These are phyloP conservation scores for Talaromyces atroroseus DNA, from an alignment of 2,329 filamentous ascomycete species.

Conservation along the genomic window DNA sequence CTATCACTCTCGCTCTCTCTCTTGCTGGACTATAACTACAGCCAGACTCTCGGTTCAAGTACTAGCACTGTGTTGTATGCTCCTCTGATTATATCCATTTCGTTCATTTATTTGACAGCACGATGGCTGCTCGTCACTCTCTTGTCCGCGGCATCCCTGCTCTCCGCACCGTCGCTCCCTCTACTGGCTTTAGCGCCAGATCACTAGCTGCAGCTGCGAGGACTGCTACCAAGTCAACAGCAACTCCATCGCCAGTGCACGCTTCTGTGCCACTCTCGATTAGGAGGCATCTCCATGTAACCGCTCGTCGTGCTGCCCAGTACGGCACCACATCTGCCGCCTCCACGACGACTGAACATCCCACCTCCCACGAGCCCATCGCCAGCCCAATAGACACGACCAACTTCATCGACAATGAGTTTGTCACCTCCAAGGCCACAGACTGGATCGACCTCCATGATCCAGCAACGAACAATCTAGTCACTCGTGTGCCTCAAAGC, in stretches of 20 bases:
- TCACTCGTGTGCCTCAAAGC: constrained; percentile 60
- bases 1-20: background rate
- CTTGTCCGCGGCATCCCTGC: constrained; percentile 33
- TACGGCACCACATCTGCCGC: constrained; percentile 47
- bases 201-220: constrained; percentile 13
- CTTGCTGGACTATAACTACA: background rate
- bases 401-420: constrained; percentile 62
- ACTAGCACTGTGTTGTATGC: background rate
- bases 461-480: constrained; percentile 61
- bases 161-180: constrained; percentile 33
- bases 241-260: background rate
- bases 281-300: constrained; percentile 44
- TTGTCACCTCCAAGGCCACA: constrained; percentile 52
- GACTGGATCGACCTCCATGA: constrained; percentile 62
- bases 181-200: constrained; percentile 26
- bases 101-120: constrained; percentile 9
- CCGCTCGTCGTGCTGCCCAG: constrained; percentile 44
- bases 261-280: background rate
- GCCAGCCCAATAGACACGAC: constrained; percentile 52
- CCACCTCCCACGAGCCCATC: constrained; percentile 52
- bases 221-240: background rate
- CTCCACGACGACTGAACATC: constrained; percentile 49
- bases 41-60: background rate
- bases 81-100: background rate
- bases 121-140: constrained; percentile 36